These are phyloP conservation scores for Solanum sparsipilum DNA, from an alignment of 257 asterid species.

Conservation along the genomic window DNA sequence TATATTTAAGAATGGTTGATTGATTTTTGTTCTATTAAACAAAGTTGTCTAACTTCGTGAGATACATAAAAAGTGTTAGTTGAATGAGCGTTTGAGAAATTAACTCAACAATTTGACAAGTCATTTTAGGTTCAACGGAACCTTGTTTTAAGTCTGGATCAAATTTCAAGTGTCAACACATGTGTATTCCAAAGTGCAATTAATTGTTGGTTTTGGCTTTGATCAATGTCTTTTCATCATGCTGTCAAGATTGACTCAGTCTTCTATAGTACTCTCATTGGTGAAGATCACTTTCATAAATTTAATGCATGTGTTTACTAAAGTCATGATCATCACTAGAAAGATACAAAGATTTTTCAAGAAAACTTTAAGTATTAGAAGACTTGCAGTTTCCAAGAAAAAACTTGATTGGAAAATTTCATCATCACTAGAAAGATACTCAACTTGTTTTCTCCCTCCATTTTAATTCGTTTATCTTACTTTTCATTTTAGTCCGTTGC, in stretches of 20 bases:
- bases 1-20: not conserved
- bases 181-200: not conserved
- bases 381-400: not conserved
- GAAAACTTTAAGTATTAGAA: not conserved
- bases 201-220: not conserved
- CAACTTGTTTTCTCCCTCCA: not conserved
- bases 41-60: not conserved
- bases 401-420: not conserved
- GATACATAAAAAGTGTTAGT: not conserved
- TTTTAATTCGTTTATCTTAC: not conserved
- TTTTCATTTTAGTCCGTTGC: not conserved
- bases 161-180: no score
- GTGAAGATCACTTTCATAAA: not conserved
- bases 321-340: not conserved
- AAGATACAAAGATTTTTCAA: not conserved
- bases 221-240: not conserved
- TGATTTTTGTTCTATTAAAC: not conserved
- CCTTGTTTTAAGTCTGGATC: not conserved
- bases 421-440: not conserved
- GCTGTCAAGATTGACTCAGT: not conserved
- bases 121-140: not conserved
- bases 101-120: no score
- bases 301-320: not conserved
- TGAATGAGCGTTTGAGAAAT: not conserved
- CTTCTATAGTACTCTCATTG: not conserved